These are phyloP conservation scores for Aspergillus costaricaensis DNA, from an alignment of 2,329 filamentous ascomycete species.

Conservation along the genomic window DNA sequence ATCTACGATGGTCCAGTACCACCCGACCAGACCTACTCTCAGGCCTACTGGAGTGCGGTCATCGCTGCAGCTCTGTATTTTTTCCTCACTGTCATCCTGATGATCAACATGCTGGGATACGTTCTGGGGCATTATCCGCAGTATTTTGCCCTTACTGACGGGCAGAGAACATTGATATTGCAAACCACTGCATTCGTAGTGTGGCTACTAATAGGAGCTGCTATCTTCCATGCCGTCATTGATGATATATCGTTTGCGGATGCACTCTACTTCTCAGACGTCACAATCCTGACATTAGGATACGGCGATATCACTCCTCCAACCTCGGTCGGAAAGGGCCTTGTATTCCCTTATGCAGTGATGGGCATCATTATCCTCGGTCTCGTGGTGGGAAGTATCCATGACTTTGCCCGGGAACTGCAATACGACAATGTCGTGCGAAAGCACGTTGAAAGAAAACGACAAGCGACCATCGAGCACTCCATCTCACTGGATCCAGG, in stretches of 20 bases:
- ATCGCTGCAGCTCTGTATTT: constrained; percentile 80
- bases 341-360: constrained; percentile 82
- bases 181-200: constrained; percentile 85
- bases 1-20: constrained; percentile 56
- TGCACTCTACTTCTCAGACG: constrained; percentile 75
- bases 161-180: constrained; percentile 83
- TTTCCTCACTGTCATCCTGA: constrained; percentile 72
- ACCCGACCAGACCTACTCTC: constrained; percentile 63
- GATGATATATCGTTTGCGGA: constrained; percentile 74
- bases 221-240: constrained; percentile 72
- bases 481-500: constrained; percentile 33
- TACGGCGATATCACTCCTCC: constrained; percentile 64
- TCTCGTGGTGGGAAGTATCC: constrained; percentile 78
- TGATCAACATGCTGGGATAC: constrained; percentile 78
- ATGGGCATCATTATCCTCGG: constrained; percentile 82
- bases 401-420: constrained; percentile 63
- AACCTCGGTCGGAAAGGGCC: constrained; percentile 62
- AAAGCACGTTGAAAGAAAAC: constrained; percentile 58
- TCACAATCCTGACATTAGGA: constrained; percentile 63
- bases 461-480: constrained; percentile 56
- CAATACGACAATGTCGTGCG: constrained; percentile 64
- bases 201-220: constrained; percentile 76
- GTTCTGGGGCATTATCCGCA: constrained; percentile 72
- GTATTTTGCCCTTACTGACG: constrained; percentile 74
- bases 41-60: constrained; percentile 85